These are phyloP conservation scores for Trichoderma sp. DNA, from an alignment of 2,329 filamentous ascomycete species.

Conservation along the genomic window DNA sequence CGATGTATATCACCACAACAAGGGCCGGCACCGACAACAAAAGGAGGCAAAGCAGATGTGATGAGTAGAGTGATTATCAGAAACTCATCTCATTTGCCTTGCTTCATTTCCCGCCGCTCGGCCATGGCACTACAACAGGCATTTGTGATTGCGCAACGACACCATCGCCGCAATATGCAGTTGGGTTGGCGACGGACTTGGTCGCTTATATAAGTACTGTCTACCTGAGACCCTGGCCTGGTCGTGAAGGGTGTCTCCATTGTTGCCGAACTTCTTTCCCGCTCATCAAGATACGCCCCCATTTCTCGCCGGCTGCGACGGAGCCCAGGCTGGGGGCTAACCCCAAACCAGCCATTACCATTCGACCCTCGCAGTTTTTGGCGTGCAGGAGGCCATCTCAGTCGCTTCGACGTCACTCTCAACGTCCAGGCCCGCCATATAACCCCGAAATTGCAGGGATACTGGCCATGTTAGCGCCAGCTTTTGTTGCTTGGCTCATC, in stretches of 20 bases:
- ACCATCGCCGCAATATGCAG: constrained; percentile 6
- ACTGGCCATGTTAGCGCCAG: constrained; percentile 9
- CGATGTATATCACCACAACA: neutral
- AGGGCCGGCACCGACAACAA: neutral
- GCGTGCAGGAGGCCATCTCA: constrained; percentile 21
- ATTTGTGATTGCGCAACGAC: neutral
- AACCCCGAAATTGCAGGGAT: constrained; percentile 24
- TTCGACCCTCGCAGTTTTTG: constrained; percentile 23
- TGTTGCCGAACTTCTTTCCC: constrained; percentile 17
- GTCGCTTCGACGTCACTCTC: constrained; percentile 20
- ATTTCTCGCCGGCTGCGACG: constrained; percentile 20
- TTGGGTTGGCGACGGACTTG: constrained; percentile 2
- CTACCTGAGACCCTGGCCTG: neutral
- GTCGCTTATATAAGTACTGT: neutral
- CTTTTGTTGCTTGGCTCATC: constrained; percentile 22
- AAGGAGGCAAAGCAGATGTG: neutral
- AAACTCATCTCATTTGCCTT: neutral
- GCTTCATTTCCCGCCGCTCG: neutral
- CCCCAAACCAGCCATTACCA: constrained; percentile 15
- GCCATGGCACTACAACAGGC: constrained; percentile 5
- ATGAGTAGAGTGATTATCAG: neutral
- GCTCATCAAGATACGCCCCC: constrained; percentile 15
- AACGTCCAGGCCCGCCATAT: constrained; percentile 16
- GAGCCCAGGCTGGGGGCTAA: constrained; percentile 20
- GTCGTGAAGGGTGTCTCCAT: constrained; percentile 16